phyloP scores from a whole-genome alignment of 2,329 filamentous ascomycete species.

The Grosmannia serpens region DNA sequence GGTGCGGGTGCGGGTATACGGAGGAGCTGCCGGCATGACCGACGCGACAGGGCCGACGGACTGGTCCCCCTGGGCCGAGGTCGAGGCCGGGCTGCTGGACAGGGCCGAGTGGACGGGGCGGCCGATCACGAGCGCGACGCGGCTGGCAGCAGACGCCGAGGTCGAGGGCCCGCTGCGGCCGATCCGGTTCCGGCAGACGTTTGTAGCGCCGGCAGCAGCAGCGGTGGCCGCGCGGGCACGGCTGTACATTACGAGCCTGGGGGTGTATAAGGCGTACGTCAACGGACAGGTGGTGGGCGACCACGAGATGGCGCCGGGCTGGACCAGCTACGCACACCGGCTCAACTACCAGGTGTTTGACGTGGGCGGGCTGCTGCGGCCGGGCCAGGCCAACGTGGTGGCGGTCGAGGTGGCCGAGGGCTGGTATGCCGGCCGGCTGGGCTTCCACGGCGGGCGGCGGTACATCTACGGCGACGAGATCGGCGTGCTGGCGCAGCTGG shows the following conservation, averaged over 20 bases:
- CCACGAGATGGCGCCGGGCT: conserved; percentile 26
- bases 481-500: conserved; percentile 12
- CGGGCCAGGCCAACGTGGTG: conserved; percentile 21
- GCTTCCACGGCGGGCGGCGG: conserved; percentile 8
- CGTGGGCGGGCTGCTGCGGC: conserved; percentile 18
- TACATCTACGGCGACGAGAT: conserved; percentile 10
- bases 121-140: background rate
- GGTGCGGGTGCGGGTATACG: conserved; percentile 8
- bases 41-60: background rate
- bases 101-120: conserved; percentile 7
- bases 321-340: conserved; percentile 28
- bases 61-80: conserved; percentile 11
- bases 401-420: conserved; percentile 31
- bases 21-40: background rate
- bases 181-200: conserved; percentile 5
- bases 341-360: conserved; percentile 31
- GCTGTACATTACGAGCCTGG: conserved; percentile 23
- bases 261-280: conserved; percentile 23
- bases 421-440: conserved; percentile 28
- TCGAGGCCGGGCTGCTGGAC: conserved; percentile 10
- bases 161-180: conserved; percentile 11
- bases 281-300: conserved; percentile 22
- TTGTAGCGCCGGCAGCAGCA: conserved; percentile 1
- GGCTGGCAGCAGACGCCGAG: background rate
- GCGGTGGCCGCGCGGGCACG: conserved; percentile 11